A percentile compares a stretch with the other conserved stretches of the same genome.
phyloP scores from a whole-genome alignment of 1,139 yeast species.

The Eremothecium cymbalariae region DNA sequence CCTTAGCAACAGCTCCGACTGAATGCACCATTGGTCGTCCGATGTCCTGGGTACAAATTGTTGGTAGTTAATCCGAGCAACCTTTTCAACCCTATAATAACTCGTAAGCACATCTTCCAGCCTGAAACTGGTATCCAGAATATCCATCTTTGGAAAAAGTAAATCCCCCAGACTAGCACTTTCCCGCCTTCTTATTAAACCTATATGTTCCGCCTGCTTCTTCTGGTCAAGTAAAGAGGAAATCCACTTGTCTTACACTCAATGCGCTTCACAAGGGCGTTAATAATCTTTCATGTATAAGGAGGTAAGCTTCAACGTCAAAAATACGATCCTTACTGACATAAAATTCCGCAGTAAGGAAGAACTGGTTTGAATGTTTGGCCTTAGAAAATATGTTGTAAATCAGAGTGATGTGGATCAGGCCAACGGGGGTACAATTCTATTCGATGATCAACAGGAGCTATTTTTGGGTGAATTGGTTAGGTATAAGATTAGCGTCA shows the following conservation, averaged over 20 bases:
- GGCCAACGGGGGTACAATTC: slow-evolving; percentile 13
- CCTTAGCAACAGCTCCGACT: slow-evolving; percentile 52
- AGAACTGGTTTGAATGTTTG: slow-evolving; percentile 1
- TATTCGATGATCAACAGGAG: slow-evolving; percentile 20
- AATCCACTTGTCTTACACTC: too few species aligned
- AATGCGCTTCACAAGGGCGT: too few species aligned
- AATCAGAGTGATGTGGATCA: background rate
- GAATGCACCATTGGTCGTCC: slow-evolving; percentile 41
- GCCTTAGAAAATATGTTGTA: background rate
- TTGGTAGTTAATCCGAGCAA: slow-evolving; percentile 28
- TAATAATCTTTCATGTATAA: too few species aligned
- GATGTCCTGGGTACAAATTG: slow-evolving; percentile 29
- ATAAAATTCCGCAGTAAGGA: too few species aligned
- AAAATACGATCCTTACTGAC: too few species aligned
- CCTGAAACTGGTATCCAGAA: slow-evolving; percentile 10
- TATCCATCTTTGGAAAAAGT: slow-evolving; percentile 3
- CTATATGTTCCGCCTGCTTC: background rate
- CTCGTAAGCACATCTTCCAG: slow-evolving; percentile 27
- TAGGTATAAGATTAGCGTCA: slow-evolving; percentile 23
- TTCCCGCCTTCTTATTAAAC: background rate
- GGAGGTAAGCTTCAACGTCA: too few species aligned
- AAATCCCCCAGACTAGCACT: too few species aligned
- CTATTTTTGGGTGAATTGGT: slow-evolving; percentile 24
- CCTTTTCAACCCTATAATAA: slow-evolving; percentile 25
- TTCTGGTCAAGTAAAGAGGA: too few species aligned